Evolutionary conservation across 306 rosid genomes (phyloP).

Genomic region (Trichosanthes truncata): DNA sequence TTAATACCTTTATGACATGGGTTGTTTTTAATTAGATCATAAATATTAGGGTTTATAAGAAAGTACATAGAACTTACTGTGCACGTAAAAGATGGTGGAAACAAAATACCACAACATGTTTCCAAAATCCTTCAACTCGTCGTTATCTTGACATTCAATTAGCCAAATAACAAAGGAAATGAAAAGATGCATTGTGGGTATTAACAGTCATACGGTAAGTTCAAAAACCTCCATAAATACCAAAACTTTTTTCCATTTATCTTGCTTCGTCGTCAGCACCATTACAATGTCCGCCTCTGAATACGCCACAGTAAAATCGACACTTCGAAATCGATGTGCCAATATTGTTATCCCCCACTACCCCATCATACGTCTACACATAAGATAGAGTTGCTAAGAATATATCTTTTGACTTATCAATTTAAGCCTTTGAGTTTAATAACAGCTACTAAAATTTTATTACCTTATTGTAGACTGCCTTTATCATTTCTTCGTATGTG

Average conservation of each 20-base stretch:
- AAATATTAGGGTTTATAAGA: neutral
- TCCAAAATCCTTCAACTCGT: no score
- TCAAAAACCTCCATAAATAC: conserved; percentile 32
- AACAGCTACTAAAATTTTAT: neutral
- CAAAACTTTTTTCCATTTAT: conserved; percentile 26
- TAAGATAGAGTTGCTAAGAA: neutral
- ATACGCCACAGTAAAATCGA: conserved; percentile 36
- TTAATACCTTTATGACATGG: no score
- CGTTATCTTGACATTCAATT: no score
- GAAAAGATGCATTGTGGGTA: conserved; percentile 28
- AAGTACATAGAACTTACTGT: conserved; percentile 30
- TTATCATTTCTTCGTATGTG: conserved; percentile 37
- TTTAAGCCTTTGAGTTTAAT: no score
- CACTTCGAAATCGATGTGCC: conserved; percentile 27
- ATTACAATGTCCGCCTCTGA: conserved; percentile 34
- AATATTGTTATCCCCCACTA: conserved; percentile 43
- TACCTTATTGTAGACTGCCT: conserved; percentile 41
- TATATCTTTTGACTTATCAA: no score
- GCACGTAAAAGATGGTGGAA: no score
- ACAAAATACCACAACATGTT: no score
- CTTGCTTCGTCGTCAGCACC: conserved; percentile 25
- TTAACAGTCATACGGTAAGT: conserved; percentile 33
- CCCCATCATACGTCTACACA: conserved; percentile 32
- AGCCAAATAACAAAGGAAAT: conserved; percentile 43
- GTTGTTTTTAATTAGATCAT: neutral